Evolutionary conservation across 495 filamentous ascomycete species (phyloP), one percentile per base, ranked within the genome.

Genomic region (Paragyromitra xinjiangensis): DNA sequence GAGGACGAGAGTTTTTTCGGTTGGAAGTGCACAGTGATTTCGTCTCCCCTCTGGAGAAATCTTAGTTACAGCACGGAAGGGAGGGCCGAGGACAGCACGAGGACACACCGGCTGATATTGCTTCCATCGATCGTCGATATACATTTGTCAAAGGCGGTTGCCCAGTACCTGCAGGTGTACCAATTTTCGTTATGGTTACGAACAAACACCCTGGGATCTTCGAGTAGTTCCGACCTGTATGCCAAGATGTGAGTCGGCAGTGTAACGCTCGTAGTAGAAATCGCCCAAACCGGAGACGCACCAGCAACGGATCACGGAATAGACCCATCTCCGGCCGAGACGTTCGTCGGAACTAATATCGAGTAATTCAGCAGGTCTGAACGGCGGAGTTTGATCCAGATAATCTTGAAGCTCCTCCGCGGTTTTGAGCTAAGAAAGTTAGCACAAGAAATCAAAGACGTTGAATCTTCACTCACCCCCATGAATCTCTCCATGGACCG

Each of bases 121-220:
- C 45, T 55, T 14, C 69, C 69, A 7, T 64, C 59, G 37, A 72
- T 72, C 6, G 69, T 72, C 8, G 59, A 72, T 0, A 72, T 63
- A 16, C 59, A 72, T 19, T 44, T 64, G 34, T 72, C 69, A 34
- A 72, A 24, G 26, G 45, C 16, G 7, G 34, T 12, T 9, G 16
- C 44, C 69, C 69, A 72, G 19, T 64, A 64, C 19, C 59, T 63
- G 34, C 59, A 40, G 12, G 56, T 64, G 44, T 71, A 71, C 69
- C 58, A 71, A 34, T 71, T 63, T 12, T 71, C 69, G 44, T 64
- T 39, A 19, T 71, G 44, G n/a, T 63, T 63, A 8, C 44, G 14
- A 39, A 53, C 69, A 63, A 71, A 71, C 3, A 64, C 42, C 8
- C 44, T 71, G 5, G 68, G 68, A 51, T 71, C 68, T 50, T n/a